Evolutionary conservation across 805 yeast genomes (phyloP).

Genomic region (Myxozyma kluyveri): DNA sequence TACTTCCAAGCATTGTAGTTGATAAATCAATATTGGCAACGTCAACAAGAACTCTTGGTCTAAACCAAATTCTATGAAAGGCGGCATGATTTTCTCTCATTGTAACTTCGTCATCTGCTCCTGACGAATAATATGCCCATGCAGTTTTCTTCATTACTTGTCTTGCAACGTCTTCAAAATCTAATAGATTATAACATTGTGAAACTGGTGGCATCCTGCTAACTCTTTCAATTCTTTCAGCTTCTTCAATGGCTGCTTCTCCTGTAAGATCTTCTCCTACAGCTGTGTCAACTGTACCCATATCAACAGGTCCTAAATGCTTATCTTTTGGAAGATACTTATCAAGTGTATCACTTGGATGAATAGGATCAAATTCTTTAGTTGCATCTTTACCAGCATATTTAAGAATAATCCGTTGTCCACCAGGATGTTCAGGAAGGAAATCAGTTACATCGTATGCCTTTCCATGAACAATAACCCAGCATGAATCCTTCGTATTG

Average conservation of each 20-base stretch:
- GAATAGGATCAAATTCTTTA: conserved; percentile 81
- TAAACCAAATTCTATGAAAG: conserved; percentile 81
- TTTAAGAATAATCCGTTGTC: conserved; percentile 52
- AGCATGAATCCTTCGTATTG: conserved; percentile 60
- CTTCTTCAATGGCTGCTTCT: conserved; percentile 43
- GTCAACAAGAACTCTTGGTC: conserved; percentile 78
- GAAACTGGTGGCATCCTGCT: conserved; percentile 65
- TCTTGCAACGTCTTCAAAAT: conserved; percentile 84
- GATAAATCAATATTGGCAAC: conserved; percentile 69
- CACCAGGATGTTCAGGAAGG: conserved; percentile 61
- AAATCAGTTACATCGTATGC: conserved; percentile 75
- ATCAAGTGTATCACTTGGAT: conserved; percentile 81
- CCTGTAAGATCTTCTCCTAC: conserved; percentile 22
- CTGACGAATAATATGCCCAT: conserved; percentile 91
- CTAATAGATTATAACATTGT: conserved; percentile 72
- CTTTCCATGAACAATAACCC: conserved; percentile 79
- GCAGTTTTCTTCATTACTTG: conserved; percentile 73
- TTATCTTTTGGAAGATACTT: conserved; percentile 58
- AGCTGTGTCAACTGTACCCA: conserved; percentile 34
- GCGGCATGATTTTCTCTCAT: conserved; percentile 88
- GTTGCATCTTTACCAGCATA: conserved; percentile 77
- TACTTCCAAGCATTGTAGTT: conserved; percentile 73
- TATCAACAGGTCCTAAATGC: conserved; percentile 53
- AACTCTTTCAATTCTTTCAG: conserved; percentile 43
- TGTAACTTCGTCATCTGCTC: conserved; percentile 89